phyloP scores from a whole-genome alignment of 306 rosid species.

The Inga oerstediana region DNA sequence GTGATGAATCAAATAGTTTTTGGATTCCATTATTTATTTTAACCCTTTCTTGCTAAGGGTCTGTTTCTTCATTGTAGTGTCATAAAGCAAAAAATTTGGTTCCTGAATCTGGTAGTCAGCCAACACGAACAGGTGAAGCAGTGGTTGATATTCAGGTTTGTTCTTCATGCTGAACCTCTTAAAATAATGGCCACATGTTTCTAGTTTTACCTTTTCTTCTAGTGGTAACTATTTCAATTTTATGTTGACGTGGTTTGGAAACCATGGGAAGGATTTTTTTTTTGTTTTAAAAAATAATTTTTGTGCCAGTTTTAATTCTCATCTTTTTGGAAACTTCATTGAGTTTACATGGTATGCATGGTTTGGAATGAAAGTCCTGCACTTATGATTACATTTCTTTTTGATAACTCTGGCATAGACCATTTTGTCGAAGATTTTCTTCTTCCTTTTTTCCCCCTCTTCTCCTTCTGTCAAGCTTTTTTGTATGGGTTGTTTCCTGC shows the following conservation, averaged over 20 bases:
- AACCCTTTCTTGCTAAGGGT: constrained; percentile 51
- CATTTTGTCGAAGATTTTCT: neutral
- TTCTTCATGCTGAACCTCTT: constrained; percentile 31
- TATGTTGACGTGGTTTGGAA: constrained; percentile 8
- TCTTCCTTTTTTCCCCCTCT: neutral
- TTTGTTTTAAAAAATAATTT: neutral
- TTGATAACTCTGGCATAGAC: neutral
- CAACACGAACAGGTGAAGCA: constrained; percentile 99
- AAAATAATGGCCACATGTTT: constrained; percentile 1
- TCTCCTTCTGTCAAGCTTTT: neutral
- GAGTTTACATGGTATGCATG: neutral
- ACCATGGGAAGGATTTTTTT: neutral
- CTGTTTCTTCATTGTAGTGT: constrained; percentile 79
- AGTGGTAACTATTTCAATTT: constrained; percentile 4
- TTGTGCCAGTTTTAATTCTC: neutral
- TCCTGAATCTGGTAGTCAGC: constrained; percentile 99
- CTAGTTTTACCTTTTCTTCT: constrained; percentile 1
- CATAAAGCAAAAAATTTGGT: constrained; percentile 99
- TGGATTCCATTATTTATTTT: constrained; percentile 38
- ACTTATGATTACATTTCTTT: neutral
- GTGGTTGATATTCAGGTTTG: constrained; percentile 95
- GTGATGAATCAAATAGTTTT: constrained; percentile 19
- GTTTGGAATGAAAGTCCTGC: neutral
- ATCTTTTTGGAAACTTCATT: neutral
- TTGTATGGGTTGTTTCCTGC: neutral